Evolutionary conservation across 179 eudicot genomes (phyloP).

Genomic region (Beta macrorhiza): DNA sequence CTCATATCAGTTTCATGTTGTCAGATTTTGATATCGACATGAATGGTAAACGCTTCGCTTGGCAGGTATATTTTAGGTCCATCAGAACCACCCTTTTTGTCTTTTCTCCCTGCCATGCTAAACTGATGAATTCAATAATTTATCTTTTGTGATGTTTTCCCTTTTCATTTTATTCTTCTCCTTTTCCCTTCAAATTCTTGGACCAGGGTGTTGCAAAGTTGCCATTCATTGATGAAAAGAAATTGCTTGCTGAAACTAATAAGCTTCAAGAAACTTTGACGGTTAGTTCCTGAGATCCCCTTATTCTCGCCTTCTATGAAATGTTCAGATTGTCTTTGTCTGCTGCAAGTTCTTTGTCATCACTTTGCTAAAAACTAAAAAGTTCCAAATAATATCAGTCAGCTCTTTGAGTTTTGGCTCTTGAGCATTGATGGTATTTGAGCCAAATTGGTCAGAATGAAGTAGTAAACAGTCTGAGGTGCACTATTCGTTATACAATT

Average conservation of each 20-base stretch:
- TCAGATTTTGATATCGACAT: slow-evolving; percentile 95
- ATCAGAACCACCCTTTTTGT: not conserved
- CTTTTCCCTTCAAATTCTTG: slow-evolving; percentile 12
- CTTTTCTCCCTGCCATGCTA: slow-evolving; percentile 2
- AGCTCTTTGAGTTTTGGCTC: not conserved
- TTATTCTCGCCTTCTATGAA: slow-evolving; percentile 18
- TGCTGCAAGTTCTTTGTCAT: not conserved
- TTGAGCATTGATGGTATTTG: not conserved
- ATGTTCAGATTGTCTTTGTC: not conserved
- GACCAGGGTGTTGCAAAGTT: slow-evolving; percentile 85
- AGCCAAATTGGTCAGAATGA: not conserved
- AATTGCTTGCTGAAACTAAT: slow-evolving; percentile 78
- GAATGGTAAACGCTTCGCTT: slow-evolving; percentile 97
- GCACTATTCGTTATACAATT: not conserved
- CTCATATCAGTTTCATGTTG: slow-evolving; percentile 22
- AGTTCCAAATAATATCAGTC: not conserved
- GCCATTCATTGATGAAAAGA: slow-evolving; percentile 89
- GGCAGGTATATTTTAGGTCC: slow-evolving; percentile 67
- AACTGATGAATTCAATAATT: not conserved
- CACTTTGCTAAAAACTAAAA: not conserved
- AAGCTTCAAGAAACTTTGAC: slow-evolving; percentile 81
- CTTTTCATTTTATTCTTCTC: not conserved
- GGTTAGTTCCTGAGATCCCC: slow-evolving; percentile 41
- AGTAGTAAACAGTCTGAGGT: not conserved
- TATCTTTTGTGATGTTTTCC: not conserved